Evolutionary conservation across 1,284 basidiomycete genomes (phyloP), one percentile per base, ranked within the genome.

Genomic region (Meira nashicola): DNA sequence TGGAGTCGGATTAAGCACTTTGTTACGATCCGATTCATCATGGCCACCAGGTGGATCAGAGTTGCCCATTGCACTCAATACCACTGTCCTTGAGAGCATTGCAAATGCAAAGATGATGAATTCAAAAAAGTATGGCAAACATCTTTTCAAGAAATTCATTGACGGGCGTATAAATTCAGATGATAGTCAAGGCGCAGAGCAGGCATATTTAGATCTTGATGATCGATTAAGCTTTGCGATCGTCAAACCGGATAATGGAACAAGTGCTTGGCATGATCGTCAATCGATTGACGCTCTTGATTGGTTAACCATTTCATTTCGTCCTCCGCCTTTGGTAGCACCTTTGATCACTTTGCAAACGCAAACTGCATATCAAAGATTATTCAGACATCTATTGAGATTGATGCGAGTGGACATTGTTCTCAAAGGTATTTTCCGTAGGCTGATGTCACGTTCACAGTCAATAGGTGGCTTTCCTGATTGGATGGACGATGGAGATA

Each of bases 241-340:
- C 28, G 56, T 69, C 54, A 60, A 65, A 17, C 68, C 68, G 2
- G 52, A 52, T 2, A 39, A 39, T 6, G 15, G 57, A n/a, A 52
- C 40, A 12, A 28, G 46, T 0, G 54, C 47, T 0, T 72, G 68
- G 68, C 49, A 57, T 4, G 68, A 72, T 44, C 60, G 66, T 0
- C 40, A 62, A 1, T 63, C 58, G 12, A 70, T 72, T 49, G 63
- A 67, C 21, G 70, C 66, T 1, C 56, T 72, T 6, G 70, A 72
- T 44, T 72, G 70, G 70, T 62, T 72, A 33, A 70, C 68, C 2
- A 40, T 72, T 3, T 66, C 59, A 6, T 72, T 70, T 58, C 63
- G 64, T 15, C 70, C 70, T 8, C 70, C 68, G 0, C 63, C 68
- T 21, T 60, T 72, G 39, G 69, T 72, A 40, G 60, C 70, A 11